A percentile compares a stretch with the other conserved stretches of the same genome.
Evolutionary conservation across 2,329 filamentous ascomycete species (phyloP).

Genomic region (Pezicula radicicola): DNA sequence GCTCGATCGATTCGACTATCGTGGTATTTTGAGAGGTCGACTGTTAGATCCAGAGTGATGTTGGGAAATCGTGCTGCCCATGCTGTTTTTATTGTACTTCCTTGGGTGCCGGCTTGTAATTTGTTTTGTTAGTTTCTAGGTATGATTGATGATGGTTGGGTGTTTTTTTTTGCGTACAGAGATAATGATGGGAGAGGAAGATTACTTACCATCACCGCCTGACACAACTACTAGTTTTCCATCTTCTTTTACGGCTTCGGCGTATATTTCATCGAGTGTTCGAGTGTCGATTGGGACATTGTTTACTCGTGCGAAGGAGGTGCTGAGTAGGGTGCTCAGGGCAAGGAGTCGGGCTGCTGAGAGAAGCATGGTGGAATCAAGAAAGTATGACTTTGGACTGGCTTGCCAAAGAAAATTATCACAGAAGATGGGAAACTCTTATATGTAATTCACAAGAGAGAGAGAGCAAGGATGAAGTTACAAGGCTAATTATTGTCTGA

Average conservation of each 20-base stretch:
- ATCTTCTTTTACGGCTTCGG: constrained; percentile 45
- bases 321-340: neutral
- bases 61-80: constrained; percentile 46
- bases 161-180: no score
- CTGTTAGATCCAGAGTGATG: constrained; percentile 49
- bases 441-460: no score
- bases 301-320: neutral
- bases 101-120: constrained; percentile 22
- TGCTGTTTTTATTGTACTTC: constrained; percentile 33
- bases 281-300: constrained; percentile 35
- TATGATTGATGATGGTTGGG: no score
- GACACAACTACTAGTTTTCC: constrained; percentile 44
- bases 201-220: constrained; percentile 36
- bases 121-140: no score
- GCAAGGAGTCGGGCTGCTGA: no score
- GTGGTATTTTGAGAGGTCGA: constrained; percentile 55
- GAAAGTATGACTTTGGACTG: no score
- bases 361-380: no score
- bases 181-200: no score
- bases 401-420: no score
- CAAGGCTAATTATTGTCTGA: no score
- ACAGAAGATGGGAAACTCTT: no score
- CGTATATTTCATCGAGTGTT: constrained; percentile 45
- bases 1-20: constrained; percentile 44
- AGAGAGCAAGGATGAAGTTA: no score